Base-by-base conservation (phyloP, 2,329 filamentous ascomycete genomes). In the Microdochium trichocladiopsis region DNA sequence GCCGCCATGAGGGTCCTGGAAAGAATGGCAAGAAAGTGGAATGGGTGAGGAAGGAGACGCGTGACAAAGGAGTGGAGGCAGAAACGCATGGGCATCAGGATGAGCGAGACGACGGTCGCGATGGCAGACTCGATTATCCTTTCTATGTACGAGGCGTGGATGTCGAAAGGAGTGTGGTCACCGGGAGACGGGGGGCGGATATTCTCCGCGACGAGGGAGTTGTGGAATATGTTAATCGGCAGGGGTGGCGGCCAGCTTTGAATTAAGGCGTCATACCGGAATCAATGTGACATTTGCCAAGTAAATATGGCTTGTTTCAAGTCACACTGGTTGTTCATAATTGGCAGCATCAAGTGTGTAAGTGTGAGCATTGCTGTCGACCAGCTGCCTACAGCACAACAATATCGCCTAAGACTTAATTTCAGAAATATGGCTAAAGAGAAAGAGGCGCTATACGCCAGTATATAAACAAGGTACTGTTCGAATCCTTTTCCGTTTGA, bases 101-200 rank as follows among this genome's bases (percentile, higher is more conserved):
- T 10, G 56, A 54, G 3, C 49, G 31, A 12, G 31, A 55, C 5
- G 31, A 16, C 9, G 50, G 33, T 8, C 24, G 50, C 14, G 21
- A 16, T 23, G 53, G 47, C 10, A 66, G 69, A 6, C 54, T 74
- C 4, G 70, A 68, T 0, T 86, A 80, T 59, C 72, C 82, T 0
- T 88, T 89, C 56, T 75, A 80, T 53, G 82, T 88, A 1, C 68
- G 71, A 8, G 86, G 84, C 0, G 72, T 76, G 4, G 80, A 84
- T 2, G 58, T 72, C 36, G 86, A 89, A 67, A 72, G 76, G n/a
- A 89, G 85, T 61, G 70, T 88, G 2, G 73, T 89, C 2, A 89
- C 85, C 2, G 83, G 83, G 1, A 71, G 84, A 50, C 68, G 72
- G 10, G 82, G 79, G 2, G 66, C 62, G 4, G 82, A 88, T 23